Evolutionary conservation across 2,329 filamentous ascomycete genomes (phyloP).

Genomic region (Colletotrichum eleusines): DNA sequence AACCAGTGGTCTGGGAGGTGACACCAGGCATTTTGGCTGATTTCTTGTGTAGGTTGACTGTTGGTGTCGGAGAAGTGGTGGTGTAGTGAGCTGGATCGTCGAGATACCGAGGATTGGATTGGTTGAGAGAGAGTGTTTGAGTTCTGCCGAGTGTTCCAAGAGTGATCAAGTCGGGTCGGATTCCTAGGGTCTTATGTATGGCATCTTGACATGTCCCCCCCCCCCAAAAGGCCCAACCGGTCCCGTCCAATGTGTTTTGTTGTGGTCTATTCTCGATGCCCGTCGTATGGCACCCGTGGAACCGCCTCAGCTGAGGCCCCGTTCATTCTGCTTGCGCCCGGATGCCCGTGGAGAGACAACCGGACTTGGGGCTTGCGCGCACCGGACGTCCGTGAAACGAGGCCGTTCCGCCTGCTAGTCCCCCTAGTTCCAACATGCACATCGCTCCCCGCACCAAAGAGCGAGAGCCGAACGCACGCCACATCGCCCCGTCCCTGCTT

Average conservation of each 20-base stretch:
- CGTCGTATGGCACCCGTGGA: background rate
- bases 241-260: background rate
- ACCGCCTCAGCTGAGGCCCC: slow-evolving; percentile 29
- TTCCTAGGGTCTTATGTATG: slow-evolving; percentile 32
- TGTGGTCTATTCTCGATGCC: slow-evolving; percentile 5
- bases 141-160: slow-evolving; percentile 27
- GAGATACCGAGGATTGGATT: slow-evolving; percentile 26
- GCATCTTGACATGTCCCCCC: slow-evolving; percentile 10
- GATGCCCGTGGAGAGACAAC: slow-evolving; percentile 40
- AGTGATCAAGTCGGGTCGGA: background rate
- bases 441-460: slow-evolving; percentile 40
- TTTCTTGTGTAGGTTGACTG: slow-evolving; percentile 2
- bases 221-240: too few species aligned
- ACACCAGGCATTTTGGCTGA: slow-evolving; percentile 51
- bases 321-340: slow-evolving; percentile 28
- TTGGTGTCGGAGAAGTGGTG: background rate
- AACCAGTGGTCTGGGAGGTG: slow-evolving; percentile 43
- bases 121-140: slow-evolving; percentile 21
- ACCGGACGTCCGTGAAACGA: slow-evolving; percentile 42
- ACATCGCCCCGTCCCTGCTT: slow-evolving; percentile 28
- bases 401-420: slow-evolving; percentile 27
- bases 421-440: slow-evolving; percentile 11
- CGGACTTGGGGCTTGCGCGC: slow-evolving; percentile 37
- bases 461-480: slow-evolving; percentile 38
- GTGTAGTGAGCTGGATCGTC: slow-evolving; percentile 13